Base-by-base conservation (phyloP, 768 basidiomycete species). In the Paxillus ammoniavirescens region DNA sequence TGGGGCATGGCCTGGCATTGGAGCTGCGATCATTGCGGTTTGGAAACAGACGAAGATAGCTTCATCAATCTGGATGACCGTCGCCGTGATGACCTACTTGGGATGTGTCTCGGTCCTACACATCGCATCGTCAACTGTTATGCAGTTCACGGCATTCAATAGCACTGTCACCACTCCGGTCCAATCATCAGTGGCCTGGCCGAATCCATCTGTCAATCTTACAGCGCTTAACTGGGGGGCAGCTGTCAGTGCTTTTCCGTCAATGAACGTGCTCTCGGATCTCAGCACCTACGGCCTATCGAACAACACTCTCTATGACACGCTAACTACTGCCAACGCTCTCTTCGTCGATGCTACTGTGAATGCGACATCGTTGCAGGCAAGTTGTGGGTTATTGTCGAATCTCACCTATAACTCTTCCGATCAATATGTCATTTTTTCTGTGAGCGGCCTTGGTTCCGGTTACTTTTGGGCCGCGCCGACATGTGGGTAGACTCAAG, bases 1-100 rank as follows among this genome's bases (percentile, higher is more conserved):
- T 40, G 35, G 42, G 3, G 61, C 66, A 13, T 67, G 65, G 65
- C 49, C 47, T 14, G 61, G 66, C 0, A 52, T 61, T 49, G 65
- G 65, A 15, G 48, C 59, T 47, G 63, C 65, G 7, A 0, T 58
- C 5, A 13, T 52, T 23, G 9, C 31, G 4, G 42, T 63, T 7
- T 65, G 61, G 63, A 35, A 44, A 13, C 65, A 66, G 42, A 56
- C 37, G 9, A 26, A 40, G 14, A 15, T 53, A 12, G 2, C 42
- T 2, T 55, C 65, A 13, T 67, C 63, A 2, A 5, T 45, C 14
- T 45, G 42, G 49, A 28, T 47, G 8, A 40, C 55, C 15, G 15
- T 65, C 8, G 57, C 61, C 18, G 58, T 63, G 30, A 41, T 31
- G 5, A 17, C 42, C 4, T 67, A 67, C 43, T 50, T 68, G 15